Conservation (phyloP, 305 asterid species). For the Caryopteris hybrid region DNA sequence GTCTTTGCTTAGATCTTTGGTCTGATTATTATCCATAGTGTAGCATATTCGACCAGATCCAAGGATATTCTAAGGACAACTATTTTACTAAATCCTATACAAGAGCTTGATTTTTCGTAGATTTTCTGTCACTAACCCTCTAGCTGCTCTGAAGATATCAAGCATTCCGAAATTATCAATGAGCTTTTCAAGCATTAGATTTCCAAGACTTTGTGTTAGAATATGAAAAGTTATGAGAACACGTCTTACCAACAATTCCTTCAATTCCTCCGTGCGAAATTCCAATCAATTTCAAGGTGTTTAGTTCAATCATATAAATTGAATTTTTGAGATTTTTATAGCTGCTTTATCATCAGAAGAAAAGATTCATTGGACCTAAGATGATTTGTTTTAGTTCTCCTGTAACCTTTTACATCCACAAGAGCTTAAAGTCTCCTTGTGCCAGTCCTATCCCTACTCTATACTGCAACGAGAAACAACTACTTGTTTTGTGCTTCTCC, state of each 20-base stretch:
- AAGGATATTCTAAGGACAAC: neutral
- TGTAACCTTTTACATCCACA: neutral
- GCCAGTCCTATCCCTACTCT: neutral
- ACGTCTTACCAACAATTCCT: neutral
- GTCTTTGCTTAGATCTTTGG: neutral
- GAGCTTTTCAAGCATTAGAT: neutral
- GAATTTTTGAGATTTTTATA: no score
- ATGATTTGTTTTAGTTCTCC: neutral
- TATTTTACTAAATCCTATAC: neutral
- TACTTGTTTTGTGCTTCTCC: neutral
- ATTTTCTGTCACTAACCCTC: neutral
- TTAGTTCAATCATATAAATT: neutral
- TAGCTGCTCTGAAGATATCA: neutral
- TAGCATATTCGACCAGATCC: neutral
- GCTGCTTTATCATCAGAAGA: no score
- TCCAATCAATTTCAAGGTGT: neutral
- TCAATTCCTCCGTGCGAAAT: neutral
- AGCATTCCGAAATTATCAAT: neutral
- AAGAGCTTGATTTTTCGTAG: neutral
- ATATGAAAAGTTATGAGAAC: neutral
- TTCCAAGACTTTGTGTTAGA: no score
- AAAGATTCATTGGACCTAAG: neutral
- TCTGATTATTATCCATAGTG: neutral
- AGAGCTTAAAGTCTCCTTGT: neutral
- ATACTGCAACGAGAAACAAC: neutral